Conservation (phyloP, 1,284 basidiomycete genomes). For the Fomitopsis pinicola region DNA sequence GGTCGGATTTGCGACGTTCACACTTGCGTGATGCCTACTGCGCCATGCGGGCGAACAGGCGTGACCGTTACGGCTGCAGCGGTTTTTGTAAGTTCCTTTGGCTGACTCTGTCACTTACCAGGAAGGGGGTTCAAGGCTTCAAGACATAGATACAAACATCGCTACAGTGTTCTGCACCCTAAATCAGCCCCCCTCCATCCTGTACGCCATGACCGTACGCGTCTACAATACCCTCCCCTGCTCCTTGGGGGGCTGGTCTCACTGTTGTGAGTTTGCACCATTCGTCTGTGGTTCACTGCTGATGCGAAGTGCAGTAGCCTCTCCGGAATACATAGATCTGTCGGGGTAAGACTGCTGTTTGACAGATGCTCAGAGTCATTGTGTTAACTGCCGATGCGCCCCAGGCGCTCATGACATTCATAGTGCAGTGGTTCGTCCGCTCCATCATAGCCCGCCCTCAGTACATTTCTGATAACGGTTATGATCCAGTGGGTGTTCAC, state of each 20-base stretch:
- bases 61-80: too few species aligned
- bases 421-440: constrained; percentile 32
- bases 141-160: too few species aligned
- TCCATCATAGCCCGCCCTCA: background rate
- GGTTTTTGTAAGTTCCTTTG: too few species aligned
- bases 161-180: too few species aligned
- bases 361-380: constrained; percentile 3
- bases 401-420: constrained; percentile 11
- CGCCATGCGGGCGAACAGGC: too few species aligned
- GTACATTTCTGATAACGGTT: constrained; percentile 1
- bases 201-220: background rate
- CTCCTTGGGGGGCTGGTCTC: constrained; percentile 7
- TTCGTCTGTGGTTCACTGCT: background rate
- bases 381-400: constrained; percentile 4
- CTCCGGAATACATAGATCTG: constrained; percentile 14
- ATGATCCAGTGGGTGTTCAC: constrained; percentile 50
- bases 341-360: constrained; percentile 12
- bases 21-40: too few species aligned
- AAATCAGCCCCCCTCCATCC: background rate
- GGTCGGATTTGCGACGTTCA: too few species aligned
- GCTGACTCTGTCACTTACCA: too few species aligned
- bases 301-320: constrained; percentile 6
- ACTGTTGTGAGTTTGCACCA: background rate
- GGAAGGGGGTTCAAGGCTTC: too few species aligned
- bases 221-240: background rate